phyloP scores from a whole-genome alignment of 225 moss, liverwort and hornwort species.

The Physcomitrellopsis africana region DNA sequence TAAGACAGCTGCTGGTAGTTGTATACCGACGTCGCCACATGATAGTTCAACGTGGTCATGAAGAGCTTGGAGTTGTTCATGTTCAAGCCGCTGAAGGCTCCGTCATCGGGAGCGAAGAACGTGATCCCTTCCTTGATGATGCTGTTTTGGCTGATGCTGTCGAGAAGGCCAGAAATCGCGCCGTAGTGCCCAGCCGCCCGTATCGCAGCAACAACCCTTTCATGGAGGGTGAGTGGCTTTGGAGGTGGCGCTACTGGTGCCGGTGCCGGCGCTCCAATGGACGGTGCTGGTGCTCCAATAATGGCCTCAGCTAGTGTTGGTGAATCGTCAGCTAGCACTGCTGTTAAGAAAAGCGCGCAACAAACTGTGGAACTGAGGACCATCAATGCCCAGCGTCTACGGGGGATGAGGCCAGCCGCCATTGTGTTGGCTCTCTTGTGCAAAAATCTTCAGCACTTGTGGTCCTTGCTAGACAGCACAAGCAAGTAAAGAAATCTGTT shows the following conservation, averaged over 20 bases:
- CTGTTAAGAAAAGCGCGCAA: slow-evolving; percentile 25
- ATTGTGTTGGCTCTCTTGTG: slow-evolving; percentile 19
- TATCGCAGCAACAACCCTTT: slow-evolving; percentile 63
- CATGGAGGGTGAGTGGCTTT: slow-evolving; percentile 54
- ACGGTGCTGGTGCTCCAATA: slow-evolving; percentile 16
- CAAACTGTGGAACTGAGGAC: slow-evolving; percentile 15
- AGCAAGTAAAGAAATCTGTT: slow-evolving; percentile 11
- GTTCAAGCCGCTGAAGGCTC: slow-evolving; percentile 60
- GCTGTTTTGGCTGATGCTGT: slow-evolving; percentile 55
- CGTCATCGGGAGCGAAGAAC: slow-evolving; percentile 71
- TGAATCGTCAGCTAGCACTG: slow-evolving; percentile 23
- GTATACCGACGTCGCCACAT: slow-evolving; percentile 61
- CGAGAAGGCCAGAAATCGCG: slow-evolving; percentile 78
- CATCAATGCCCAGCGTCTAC: slow-evolving; percentile 14
- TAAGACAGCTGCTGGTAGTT: slow-evolving; percentile 53
- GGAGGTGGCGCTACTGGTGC: slow-evolving; percentile 58
- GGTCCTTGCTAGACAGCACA: slow-evolving; percentile 11
- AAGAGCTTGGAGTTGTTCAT: slow-evolving; percentile 46
- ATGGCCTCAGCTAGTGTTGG: slow-evolving; percentile 5
- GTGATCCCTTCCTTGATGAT: slow-evolving; percentile 74
- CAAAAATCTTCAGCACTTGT: slow-evolving; percentile 13
- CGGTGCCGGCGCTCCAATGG: slow-evolving; percentile 34
- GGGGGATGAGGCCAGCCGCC: slow-evolving; percentile 20
- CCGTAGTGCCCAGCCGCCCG: slow-evolving; percentile 77
- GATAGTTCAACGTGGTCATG: slow-evolving; percentile 59